Percentiles rank a stretch among this genome's conserved stretches.
Evolutionary conservation across 75 land plant species (phyloP).

Genomic region (Pinus albicaulis): DNA sequence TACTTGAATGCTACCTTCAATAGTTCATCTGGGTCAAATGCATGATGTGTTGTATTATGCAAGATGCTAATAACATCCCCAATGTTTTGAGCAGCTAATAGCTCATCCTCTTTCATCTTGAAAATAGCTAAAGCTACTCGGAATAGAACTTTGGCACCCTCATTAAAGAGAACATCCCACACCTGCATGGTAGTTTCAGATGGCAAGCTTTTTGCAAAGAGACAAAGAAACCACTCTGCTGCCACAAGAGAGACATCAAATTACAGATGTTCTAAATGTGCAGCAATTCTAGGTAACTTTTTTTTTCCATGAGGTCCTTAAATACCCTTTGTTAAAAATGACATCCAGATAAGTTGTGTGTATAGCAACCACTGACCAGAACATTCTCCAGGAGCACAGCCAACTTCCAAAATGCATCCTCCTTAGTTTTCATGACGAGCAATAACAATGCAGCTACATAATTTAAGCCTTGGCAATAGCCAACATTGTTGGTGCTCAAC

Average conservation of each 20-base stretch:
- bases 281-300: slow-evolving; percentile 84
- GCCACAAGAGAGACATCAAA: slow-evolving; percentile 95
- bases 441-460: slow-evolving; percentile 88
- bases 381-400: slow-evolving; percentile 94
- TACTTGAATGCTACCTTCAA: slow-evolving; percentile 55
- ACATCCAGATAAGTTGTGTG: slow-evolving; percentile 86
- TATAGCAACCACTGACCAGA: slow-evolving; percentile 80
- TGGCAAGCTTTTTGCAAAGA: slow-evolving; percentile 95
- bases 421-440: slow-evolving; percentile 97
- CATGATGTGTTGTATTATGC: slow-evolving; percentile 22
- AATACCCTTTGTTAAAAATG: slow-evolving; percentile 98
- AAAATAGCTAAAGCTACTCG: slow-evolving; percentile 51
- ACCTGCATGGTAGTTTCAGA: slow-evolving; percentile 76
- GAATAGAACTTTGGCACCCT: slow-evolving; percentile 42
- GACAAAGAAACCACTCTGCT: slow-evolving; percentile 96
- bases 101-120: slow-evolving; percentile 47
- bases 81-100: slow-evolving; percentile 26
- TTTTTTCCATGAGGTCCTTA: slow-evolving; percentile 78
- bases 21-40: slow-evolving; percentile 44
- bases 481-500: too few relatives aligned
- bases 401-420: slow-evolving; percentile 99
- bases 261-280: slow-evolving; percentile 83
- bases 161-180: slow-evolving; percentile 60
- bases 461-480: slow-evolving; percentile 98
- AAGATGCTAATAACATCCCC: slow-evolving; percentile 39